phyloP scores from a whole-genome alignment of 1,284 basidiomycete genomes.

The Microbotryum saponariae region DNA sequence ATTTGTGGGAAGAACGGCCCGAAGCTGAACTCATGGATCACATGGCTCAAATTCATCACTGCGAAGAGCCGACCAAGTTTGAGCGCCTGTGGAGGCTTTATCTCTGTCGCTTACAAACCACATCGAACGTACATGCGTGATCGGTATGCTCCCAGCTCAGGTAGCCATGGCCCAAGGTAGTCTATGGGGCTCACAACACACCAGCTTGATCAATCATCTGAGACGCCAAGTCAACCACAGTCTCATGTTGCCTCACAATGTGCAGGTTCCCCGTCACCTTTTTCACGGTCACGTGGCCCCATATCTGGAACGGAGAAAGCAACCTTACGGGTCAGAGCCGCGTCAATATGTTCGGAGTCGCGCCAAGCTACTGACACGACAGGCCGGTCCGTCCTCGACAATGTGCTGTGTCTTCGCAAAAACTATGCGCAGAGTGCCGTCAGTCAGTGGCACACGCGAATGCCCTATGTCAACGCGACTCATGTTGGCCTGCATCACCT shows the following conservation, averaged over 20 bases:
- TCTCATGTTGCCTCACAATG: slow-evolving; percentile 32
- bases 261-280: slow-evolving; percentile 65
- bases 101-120: neutral
- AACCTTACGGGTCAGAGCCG: slow-evolving; percentile 47
- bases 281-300: slow-evolving; percentile 75
- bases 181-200: slow-evolving; percentile 40
- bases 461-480: neutral
- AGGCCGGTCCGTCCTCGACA: slow-evolving; percentile 39
- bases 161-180: slow-evolving; percentile 91
- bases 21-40: slow-evolving; percentile 94
- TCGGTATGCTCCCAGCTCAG: slow-evolving; percentile 77
- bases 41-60: slow-evolving; percentile 96
- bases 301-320: slow-evolving; percentile 69
- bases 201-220: neutral
- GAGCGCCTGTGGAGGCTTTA: neutral
- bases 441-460: neutral
- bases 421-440: slow-evolving; percentile 7
- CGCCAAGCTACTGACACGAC: slow-evolving; percentile 19
- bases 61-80: neutral
- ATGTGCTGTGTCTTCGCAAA: slow-evolving; percentile 39
- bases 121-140: slow-evolving; percentile 56
- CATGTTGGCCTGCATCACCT: slow-evolving; percentile 1
- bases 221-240: neutral
- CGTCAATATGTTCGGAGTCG: slow-evolving; percentile 60
- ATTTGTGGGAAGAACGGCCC: slow-evolving; percentile 95